phyloP scores from a whole-genome alignment of 2,329 filamentous ascomycete species.

The Akanthomyces dipterigenus region DNA sequence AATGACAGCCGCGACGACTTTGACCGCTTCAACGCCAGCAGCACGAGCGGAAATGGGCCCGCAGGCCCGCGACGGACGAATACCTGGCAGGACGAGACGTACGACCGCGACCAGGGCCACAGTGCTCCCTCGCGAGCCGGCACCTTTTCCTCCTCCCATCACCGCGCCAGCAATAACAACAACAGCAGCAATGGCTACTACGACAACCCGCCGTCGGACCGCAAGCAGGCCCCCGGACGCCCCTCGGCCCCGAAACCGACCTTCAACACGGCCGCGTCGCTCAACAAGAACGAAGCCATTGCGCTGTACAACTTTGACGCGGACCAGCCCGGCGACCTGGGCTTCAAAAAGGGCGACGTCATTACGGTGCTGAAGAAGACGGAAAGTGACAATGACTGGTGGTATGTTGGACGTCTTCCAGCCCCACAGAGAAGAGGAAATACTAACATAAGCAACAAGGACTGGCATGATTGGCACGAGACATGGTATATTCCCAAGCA shows the following conservation, averaged over 20 bases:
- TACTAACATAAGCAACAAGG: conserved; percentile 38
- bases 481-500: conserved; percentile 90
- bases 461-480: conserved; percentile 80
- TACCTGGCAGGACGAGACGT: conserved; percentile 72
- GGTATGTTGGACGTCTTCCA: conserved; percentile 45
- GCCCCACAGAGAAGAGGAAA: background rate
- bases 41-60: conserved; percentile 31
- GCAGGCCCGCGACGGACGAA: conserved; percentile 54
- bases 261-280: conserved; percentile 53
- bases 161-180: conserved; percentile 37
- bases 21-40: conserved; percentile 32
- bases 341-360: conserved; percentile 94
- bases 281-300: conserved; percentile 73
- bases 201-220: conserved; percentile 37
- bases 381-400: conserved; percentile 93
- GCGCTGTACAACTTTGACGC: conserved; percentile 92
- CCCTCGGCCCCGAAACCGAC: conserved; percentile 87
- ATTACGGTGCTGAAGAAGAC: conserved; percentile 95
- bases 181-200: conserved; percentile 47
- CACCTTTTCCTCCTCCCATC: conserved; percentile 36
- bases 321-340: conserved; percentile 85
- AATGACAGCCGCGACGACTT: conserved; percentile 76
- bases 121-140: conserved; percentile 41
- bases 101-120: conserved; percentile 50
- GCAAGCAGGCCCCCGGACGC: conserved; percentile 58